Conservation (phyloP, 129 eudicot genomes). For the Oenanthe sinensis region DNA sequence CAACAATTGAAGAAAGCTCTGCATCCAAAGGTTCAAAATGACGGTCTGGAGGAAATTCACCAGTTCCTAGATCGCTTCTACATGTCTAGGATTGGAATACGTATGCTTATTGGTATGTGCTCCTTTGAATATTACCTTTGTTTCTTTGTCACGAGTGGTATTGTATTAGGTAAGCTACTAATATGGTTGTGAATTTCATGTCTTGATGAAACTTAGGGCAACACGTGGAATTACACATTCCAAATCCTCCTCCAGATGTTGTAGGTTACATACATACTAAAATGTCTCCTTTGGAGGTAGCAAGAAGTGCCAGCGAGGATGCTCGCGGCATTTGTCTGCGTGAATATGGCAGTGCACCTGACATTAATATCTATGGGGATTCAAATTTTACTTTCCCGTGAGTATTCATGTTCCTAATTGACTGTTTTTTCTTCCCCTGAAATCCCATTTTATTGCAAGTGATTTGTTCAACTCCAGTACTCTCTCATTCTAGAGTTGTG, state of each 20-base stretch:
- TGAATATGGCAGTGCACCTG: constrained; percentile 91
- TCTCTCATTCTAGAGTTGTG: background rate
- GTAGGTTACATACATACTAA: constrained; percentile 87
- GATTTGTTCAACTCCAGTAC: background rate
- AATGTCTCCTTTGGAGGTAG: constrained; percentile 91
- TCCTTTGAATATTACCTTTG: background rate
- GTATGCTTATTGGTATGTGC: constrained; percentile 87
- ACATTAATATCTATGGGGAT: constrained; percentile 71
- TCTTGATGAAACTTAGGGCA: constrained; percentile 54
- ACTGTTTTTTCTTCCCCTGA: background rate
- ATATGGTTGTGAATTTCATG: constrained; percentile 12
- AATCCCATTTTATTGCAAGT: background rate
- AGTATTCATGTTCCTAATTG: constrained; percentile 17
- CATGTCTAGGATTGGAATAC: constrained; percentile 95
- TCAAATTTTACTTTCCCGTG: constrained; percentile 90
- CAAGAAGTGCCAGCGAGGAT: constrained; percentile 84
- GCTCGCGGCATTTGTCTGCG: constrained; percentile 80
- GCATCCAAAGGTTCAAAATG: constrained; percentile 44
- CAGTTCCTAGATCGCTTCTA: constrained; percentile 96
- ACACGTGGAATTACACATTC: constrained; percentile 89
- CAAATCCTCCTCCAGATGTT: constrained; percentile 64
- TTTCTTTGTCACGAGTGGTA: background rate
- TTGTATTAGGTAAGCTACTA: constrained; percentile 1
- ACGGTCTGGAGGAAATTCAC: constrained; percentile 69
- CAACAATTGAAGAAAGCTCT: constrained; percentile 82